These are phyloP conservation scores for Breynia disticha DNA, from an alignment of 441 rosid genomes.

Conservation along the genomic window DNA sequence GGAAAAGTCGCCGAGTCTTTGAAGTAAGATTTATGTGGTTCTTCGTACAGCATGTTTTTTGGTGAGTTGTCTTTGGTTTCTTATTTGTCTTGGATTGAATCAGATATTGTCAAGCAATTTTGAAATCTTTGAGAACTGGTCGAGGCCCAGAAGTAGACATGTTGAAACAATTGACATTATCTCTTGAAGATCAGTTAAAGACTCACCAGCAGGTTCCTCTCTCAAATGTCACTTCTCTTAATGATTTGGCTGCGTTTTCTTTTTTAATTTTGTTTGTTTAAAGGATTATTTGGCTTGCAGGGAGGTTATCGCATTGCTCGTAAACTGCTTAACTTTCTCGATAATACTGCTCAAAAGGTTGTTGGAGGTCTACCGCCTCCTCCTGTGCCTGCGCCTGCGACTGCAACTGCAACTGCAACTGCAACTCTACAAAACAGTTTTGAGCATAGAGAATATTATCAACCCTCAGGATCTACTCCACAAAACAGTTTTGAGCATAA, in stretches of 20 bases:
- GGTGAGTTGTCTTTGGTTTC: not conserved
- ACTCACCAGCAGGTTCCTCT: conserved; percentile 58
- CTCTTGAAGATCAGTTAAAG: conserved; percentile 81
- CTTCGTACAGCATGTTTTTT: not conserved
- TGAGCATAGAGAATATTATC: conserved; percentile 39
- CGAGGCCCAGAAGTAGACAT: conserved; percentile 70
- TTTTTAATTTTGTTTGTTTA: conserved; percentile 1
- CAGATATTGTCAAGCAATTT: conserved; percentile 90
- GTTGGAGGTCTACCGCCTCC: conserved; percentile 88
- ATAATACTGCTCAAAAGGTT: conserved; percentile 81
- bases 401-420: conserved; percentile 41
- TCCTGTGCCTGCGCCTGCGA: conserved; percentile 21
- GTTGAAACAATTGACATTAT: conserved; percentile 54
- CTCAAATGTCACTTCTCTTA: conserved; percentile 13
- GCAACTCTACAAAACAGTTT: conserved; percentile 31
- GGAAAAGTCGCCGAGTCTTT: conserved; percentile 70
- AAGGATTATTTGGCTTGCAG: conserved; percentile 32
- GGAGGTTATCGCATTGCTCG: conserved; percentile 83
- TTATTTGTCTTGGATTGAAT: conserved; percentile 15
- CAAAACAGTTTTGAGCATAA: conserved; percentile 37
- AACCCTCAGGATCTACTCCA: too few species aligned
- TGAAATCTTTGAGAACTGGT: conserved; percentile 69
- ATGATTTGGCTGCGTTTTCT: not conserved
- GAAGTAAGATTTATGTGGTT: conserved; percentile 43
- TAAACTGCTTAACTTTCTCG: conserved; percentile 71